Percentiles rank a stretch among this genome's conserved stretches.
phyloP scores from a whole-genome alignment of 306 rosid genomes.

The Casuarina glauca region DNA sequence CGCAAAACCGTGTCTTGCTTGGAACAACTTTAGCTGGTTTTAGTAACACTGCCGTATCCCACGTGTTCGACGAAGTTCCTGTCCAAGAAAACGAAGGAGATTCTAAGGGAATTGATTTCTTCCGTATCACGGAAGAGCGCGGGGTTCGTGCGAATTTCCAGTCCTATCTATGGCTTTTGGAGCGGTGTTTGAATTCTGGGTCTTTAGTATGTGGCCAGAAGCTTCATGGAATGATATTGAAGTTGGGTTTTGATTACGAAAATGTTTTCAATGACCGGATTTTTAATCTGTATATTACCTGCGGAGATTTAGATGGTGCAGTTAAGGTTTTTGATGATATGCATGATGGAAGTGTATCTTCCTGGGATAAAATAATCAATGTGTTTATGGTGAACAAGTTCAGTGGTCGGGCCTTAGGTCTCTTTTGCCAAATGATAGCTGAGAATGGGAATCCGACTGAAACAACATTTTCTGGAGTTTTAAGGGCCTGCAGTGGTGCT shows the following conservation, averaged over 20 bases:
- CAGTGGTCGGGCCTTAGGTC: slow-evolving; percentile 33
- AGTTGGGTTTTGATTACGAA: slow-evolving; percentile 58
- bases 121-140: slow-evolving; percentile 63
- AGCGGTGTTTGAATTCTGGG: slow-evolving; percentile 56
- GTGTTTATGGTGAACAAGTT: slow-evolving; percentile 40
- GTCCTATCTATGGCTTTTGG: slow-evolving; percentile 71
- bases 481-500: slow-evolving; percentile 63
- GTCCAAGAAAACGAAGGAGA: slow-evolving; percentile 30
- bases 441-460: slow-evolving; percentile 53
- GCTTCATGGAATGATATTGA: slow-evolving; percentile 71
- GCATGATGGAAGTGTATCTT: slow-evolving; percentile 39
- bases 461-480: slow-evolving; percentile 50
- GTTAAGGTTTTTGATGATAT: slow-evolving; percentile 60
- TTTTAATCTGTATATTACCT: slow-evolving; percentile 46
- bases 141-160: slow-evolving; percentile 71
- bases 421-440: slow-evolving; percentile 50
- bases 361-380: slow-evolving; percentile 66
- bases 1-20: not conserved
- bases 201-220: slow-evolving; percentile 46
- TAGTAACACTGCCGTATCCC: slow-evolving; percentile 39
- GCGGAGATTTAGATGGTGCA: slow-evolving; percentile 48
- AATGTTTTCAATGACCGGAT: slow-evolving; percentile 44
- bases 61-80: slow-evolving; percentile 28
- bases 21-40: slow-evolving; percentile 38
- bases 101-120: slow-evolving; percentile 44